These are phyloP conservation scores for Pisolithus orientalis DNA, from an alignment of 768 basidiomycete genomes.

Conservation along the genomic window DNA sequence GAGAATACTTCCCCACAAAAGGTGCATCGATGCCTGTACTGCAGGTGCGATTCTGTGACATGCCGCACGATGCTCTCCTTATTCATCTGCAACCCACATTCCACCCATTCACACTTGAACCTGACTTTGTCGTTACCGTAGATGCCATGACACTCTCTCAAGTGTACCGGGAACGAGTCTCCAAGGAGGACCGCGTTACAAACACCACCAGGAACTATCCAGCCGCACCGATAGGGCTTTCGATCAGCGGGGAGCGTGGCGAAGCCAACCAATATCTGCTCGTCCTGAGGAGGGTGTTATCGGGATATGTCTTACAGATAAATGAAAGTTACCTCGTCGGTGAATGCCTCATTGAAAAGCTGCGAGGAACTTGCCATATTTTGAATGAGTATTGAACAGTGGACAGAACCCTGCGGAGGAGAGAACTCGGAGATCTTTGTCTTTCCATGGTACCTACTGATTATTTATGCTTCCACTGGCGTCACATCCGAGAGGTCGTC, in stretches of 20 bases:
- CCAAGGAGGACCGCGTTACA: slow-evolving; percentile 8
- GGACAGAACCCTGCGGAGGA: too few species aligned
- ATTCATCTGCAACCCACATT: slow-evolving; percentile 16
- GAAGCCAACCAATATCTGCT: neutral
- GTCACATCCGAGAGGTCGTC: too few species aligned
- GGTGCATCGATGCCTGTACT: slow-evolving; percentile 9
- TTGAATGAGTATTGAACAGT: too few species aligned
- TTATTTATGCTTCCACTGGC: too few species aligned
- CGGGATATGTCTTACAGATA: neutral
- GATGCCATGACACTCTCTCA: slow-evolving; percentile 16
- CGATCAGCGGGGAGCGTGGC: neutral
- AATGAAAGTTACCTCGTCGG: neutral
- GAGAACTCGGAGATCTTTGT: too few species aligned
- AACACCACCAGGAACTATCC: neutral
- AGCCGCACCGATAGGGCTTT: slow-evolving; percentile 11
- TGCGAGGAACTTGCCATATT: too few species aligned
- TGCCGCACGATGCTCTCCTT: slow-evolving; percentile 24
- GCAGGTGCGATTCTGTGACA: slow-evolving; percentile 20
- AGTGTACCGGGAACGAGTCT: slow-evolving; percentile 13
- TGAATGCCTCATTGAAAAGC: neutral
- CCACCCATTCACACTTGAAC: slow-evolving; percentile 14
- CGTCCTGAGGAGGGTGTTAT: neutral
- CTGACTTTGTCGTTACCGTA: slow-evolving; percentile 6
- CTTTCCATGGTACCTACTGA: too few species aligned
- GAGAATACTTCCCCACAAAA: slow-evolving; percentile 19